Percentiles rank a stretch among this genome's conserved stretches.
phyloP scores from a whole-genome alignment of 2,329 filamentous ascomycete species.

The Cordyceps farinosa region DNA sequence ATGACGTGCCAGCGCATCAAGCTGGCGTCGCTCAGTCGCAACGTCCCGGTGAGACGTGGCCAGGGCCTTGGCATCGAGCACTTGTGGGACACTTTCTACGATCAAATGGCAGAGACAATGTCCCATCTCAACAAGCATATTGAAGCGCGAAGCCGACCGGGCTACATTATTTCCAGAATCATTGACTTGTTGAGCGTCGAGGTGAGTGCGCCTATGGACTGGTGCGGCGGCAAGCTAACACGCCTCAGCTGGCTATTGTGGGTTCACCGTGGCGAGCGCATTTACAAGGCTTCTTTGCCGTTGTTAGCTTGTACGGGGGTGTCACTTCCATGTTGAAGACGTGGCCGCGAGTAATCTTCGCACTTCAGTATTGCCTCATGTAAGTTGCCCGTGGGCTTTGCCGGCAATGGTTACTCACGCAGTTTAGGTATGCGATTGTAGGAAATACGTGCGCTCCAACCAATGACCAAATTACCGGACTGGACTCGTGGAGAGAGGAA shows the following conservation, averaged over 20 bases:
- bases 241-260: neutral
- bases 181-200: constrained; percentile 9
- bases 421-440: neutral
- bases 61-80: constrained; percentile 11
- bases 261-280: constrained; percentile 6
- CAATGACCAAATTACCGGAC: neutral
- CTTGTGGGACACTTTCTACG: constrained; percentile 3
- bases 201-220: neutral
- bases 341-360: constrained; percentile 1
- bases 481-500: constrained; percentile 1
- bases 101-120: neutral
- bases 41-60: neutral
- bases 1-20: constrained; percentile 7
- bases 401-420: neutral
- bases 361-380: constrained; percentile 7
- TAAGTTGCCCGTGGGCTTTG: neutral
- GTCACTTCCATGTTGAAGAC: neutral
- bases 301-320: neutral
- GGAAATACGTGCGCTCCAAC: neutral
- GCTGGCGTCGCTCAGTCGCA: constrained; percentile 3
- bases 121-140: constrained; percentile 2
- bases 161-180: neutral
- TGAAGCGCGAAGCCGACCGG: neutral
- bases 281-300: constrained; percentile 4
- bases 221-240: neutral